Base-by-base conservation (phyloP, 1,284 basidiomycete species). In the Termitomyces sp. region DNA sequence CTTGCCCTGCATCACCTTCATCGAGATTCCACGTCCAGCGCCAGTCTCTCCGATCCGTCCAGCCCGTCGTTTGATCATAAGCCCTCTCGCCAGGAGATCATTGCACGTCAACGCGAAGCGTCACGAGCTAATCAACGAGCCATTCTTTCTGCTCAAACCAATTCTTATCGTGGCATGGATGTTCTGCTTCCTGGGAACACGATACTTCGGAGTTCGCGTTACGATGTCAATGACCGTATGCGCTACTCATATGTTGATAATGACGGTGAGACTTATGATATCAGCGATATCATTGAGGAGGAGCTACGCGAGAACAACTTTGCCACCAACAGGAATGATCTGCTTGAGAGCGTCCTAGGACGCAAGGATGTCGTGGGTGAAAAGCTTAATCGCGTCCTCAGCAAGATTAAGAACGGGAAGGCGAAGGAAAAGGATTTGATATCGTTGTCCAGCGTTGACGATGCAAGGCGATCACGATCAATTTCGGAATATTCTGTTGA, bases 201-300 rank as follows among this genome's bases (percentile, higher is more conserved):
- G 0, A 83, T 90, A 62, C 79, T 98, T n/a, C 87, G 94, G 24
- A 94, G 90, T 63, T 84, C 89, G 2, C 79, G 90, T 15, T 82
- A 84, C 55, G 83, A 88, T 19, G 68, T 73, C 5, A 82, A 81
- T 41, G 86, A 90, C 62, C 78, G 77, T 51, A 87, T 93, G 74
- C 84, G 94, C 0, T 98, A 98, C 67, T 96, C 93, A 28, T 97
- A 94, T 65, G 86, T 97, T 41, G 87, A 92, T 58, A 80, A 83
- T 1, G 90, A 90, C 58, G 92, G 93, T 8, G 90, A 91, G 69
- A 88, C 88, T 2, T 88, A 86, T 62, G 95, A 98, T 68, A 93
- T 98, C 66, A 94, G 90, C 64, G 86, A 94, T 58, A 89, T 97
- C 55, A 82, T 97, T 36, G 92, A 95, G 67, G 84, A 90, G 65